Evolutionary conservation across 352 stramenopile genomes (phyloP).

Genomic region (Peronospora belbahrii): DNA sequence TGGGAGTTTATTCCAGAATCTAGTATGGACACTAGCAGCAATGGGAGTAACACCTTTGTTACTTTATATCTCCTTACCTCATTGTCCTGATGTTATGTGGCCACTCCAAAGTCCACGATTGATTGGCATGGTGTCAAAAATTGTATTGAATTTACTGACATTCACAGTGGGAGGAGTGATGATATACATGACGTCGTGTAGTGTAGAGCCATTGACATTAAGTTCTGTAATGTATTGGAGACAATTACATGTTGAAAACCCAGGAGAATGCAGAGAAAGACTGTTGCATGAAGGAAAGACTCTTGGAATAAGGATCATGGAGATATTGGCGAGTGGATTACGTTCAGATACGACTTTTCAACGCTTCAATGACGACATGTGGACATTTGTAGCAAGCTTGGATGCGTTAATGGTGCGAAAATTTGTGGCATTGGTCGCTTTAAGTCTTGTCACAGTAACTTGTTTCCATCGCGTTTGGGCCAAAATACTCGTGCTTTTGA

Average conservation of each 20-base stretch:
- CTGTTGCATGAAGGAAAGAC: slow-evolving; percentile 13
- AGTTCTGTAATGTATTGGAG: slow-evolving; percentile 14
- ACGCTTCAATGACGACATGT: slow-evolving; percentile 23
- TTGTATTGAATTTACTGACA: slow-evolving; percentile 32
- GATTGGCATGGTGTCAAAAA: slow-evolving; percentile 25
- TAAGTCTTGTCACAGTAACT: slow-evolving; percentile 18
- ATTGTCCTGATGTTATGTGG: slow-evolving; percentile 17
- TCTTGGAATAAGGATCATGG: slow-evolving; percentile 3
- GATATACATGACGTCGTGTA: slow-evolving; percentile 28
- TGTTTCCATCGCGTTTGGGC: slow-evolving; percentile 55
- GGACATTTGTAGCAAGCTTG: slow-evolving; percentile 26
- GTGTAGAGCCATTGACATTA: slow-evolving; percentile 4
- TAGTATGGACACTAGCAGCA: slow-evolving; percentile 44
- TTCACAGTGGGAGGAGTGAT: slow-evolving; percentile 7
- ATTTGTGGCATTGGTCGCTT: slow-evolving; percentile 10
- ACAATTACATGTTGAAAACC: slow-evolving; percentile 19
- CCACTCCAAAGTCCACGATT: slow-evolving; percentile 32
- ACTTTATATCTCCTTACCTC: slow-evolving; percentile 34
- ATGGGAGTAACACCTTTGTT: slow-evolving; percentile 34
- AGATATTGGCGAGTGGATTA: slow-evolving; percentile 6
- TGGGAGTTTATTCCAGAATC: slow-evolving; percentile 37
- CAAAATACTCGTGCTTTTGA: slow-evolving; percentile 50
- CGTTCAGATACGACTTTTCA: slow-evolving; percentile 9
- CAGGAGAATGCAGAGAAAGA: slow-evolving; percentile 17
- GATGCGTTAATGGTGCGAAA: slow-evolving; percentile 16